These are phyloP conservation scores for Penicillium janthinellum DNA, from an alignment of 2,329 filamentous ascomycete species.

Conservation along the genomic window DNA sequence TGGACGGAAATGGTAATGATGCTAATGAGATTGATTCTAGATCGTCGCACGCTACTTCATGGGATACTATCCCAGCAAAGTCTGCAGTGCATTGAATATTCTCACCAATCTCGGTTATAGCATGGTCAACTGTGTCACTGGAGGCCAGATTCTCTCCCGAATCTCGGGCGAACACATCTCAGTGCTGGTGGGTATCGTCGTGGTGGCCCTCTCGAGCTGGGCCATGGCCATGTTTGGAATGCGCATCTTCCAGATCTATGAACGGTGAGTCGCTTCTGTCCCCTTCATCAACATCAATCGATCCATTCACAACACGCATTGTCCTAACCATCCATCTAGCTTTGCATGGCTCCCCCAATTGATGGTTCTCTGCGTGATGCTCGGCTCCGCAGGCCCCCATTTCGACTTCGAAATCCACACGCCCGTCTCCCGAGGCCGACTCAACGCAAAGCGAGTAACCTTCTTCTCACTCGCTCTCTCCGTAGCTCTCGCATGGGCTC, in stretches of 20 bases:
- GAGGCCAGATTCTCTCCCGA: constrained; percentile 48
- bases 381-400: constrained; percentile 43
- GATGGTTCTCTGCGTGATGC: constrained; percentile 44
- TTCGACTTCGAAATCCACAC: constrained; percentile 39
- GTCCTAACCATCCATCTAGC: constrained; percentile 18
- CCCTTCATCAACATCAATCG: too few species aligned
- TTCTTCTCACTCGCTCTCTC: constrained; percentile 44
- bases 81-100: constrained; percentile 45
- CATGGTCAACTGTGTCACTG: constrained; percentile 47
- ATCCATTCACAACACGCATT: neutral
- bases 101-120: constrained; percentile 48
- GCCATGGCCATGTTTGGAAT: constrained; percentile 45
- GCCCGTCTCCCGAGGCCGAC: constrained; percentile 25
- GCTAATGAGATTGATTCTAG: constrained; percentile 25
- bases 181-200: constrained; percentile 43
- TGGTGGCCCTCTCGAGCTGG: constrained; percentile 40
- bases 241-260: constrained; percentile 47
- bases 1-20: neutral
- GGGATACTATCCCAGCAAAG: constrained; percentile 47
- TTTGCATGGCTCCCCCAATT: constrained; percentile 47
- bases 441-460: constrained; percentile 41
- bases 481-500: constrained; percentile 38
- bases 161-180: constrained; percentile 42
- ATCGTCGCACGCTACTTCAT: constrained; percentile 47
- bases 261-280: constrained; percentile 34